Conservation (phyloP, 2,329 filamentous ascomycete species). For the Colletotrichum eleusines region DNA sequence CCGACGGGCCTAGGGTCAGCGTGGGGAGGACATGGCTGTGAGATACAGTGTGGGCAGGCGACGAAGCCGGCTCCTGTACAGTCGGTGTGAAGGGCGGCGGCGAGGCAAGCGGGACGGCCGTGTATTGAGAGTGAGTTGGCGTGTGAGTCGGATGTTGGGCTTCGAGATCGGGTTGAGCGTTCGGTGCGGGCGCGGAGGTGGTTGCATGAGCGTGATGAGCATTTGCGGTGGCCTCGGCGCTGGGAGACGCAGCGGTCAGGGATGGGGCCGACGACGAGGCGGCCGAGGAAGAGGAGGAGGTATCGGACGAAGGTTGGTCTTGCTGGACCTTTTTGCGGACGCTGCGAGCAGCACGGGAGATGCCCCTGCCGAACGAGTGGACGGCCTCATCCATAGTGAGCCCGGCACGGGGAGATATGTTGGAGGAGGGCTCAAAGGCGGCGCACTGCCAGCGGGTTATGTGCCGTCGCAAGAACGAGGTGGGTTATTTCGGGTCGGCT, state of each 20-base stretch:
- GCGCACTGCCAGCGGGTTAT: constrained; percentile 18
- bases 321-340: constrained; percentile 33
- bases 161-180: constrained; percentile 35
- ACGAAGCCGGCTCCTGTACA: constrained; percentile 18
- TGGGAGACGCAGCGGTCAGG: constrained; percentile 33
- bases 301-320: constrained; percentile 23
- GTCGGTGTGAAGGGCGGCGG: constrained; percentile 28
- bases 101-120: constrained; percentile 28
- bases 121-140: constrained; percentile 22
- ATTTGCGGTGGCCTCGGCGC: constrained; percentile 32
- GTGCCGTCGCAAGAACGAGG: background rate
- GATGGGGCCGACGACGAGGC: constrained; percentile 34
- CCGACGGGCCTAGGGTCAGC: constrained; percentile 31
- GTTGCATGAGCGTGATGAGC: background rate
- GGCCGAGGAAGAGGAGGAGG: background rate
- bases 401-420: constrained; percentile 19
- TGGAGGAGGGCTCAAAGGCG: background rate
- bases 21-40: constrained; percentile 27
- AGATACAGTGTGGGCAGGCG: constrained; percentile 23
- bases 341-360: constrained; percentile 36
- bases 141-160: constrained; percentile 32
- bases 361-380: constrained; percentile 36
- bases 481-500: background rate
- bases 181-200: background rate
- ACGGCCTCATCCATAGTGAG: constrained; percentile 36